phyloP scores from a whole-genome alignment of 2,329 filamentous ascomycete species.

The Botrytis tulipae region DNA sequence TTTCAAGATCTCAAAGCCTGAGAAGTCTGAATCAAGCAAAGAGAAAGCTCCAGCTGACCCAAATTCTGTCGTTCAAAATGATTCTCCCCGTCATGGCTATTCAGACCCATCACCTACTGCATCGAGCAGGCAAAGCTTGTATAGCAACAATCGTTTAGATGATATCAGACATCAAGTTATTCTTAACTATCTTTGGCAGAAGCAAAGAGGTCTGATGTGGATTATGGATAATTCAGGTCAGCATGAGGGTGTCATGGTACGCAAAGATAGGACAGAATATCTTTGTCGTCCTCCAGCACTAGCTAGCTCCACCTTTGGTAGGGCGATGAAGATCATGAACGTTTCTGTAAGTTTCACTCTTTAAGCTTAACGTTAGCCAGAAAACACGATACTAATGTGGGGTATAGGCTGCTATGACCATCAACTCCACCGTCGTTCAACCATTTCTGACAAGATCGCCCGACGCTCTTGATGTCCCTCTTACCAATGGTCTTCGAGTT shows the following conservation, averaged over 20 bases:
- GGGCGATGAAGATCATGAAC: constrained; percentile 65
- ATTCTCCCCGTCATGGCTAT: constrained; percentile 9
- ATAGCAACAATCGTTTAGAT: constrained; percentile 45
- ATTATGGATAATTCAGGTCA: constrained; percentile 66
- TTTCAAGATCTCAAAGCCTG: constrained; percentile 20
- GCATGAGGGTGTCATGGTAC: constrained; percentile 69
- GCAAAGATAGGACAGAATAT: constrained; percentile 66
- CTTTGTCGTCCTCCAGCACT: constrained; percentile 69
- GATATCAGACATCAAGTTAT: constrained; percentile 80
- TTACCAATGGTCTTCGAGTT: constrained; percentile 73
- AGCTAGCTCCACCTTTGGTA: constrained; percentile 59
- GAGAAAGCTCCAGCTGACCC: constrained; percentile 13
- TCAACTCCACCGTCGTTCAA: constrained; percentile 77
- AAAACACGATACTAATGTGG: neutral
- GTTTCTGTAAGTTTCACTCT: constrained; percentile 54
- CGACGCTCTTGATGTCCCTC: constrained; percentile 69
- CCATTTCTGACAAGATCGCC: constrained; percentile 72
- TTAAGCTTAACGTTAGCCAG: neutral
- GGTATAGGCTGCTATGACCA: constrained; percentile 69
- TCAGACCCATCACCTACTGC: constrained; percentile 2
- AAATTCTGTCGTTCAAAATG: constrained; percentile 13
- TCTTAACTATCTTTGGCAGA: constrained; percentile 79
- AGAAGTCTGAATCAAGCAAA: constrained; percentile 17
- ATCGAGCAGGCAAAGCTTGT: constrained; percentile 16
- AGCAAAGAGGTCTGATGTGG: constrained; percentile 74